Evolutionary conservation across 2,329 filamentous ascomycete species (phyloP).

Genomic region (Rutstroemia sp.): DNA sequence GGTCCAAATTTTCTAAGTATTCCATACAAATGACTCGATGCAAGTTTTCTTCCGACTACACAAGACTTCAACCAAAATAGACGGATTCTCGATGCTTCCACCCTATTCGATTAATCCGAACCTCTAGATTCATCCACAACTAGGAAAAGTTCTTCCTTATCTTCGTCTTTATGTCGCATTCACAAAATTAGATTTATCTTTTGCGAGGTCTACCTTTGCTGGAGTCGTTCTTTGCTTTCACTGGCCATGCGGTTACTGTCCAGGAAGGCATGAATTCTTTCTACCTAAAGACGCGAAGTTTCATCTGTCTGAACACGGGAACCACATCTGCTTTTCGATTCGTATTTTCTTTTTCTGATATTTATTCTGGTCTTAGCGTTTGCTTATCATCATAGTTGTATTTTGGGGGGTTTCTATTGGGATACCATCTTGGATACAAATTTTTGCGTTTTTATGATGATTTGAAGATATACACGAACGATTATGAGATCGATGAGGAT

Average conservation of each 20-base stretch:
- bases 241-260: no score
- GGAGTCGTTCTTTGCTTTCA: no score
- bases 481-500: background rate
- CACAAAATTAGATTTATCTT: no score
- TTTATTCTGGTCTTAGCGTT: background rate
- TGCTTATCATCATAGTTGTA: background rate
- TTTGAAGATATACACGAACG: background rate
- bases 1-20: background rate
- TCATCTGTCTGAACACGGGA: background rate
- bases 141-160: no score
- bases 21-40: background rate
- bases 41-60: background rate
- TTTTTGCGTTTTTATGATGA: background rate
- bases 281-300: no score
- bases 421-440: background rate
- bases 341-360: background rate
- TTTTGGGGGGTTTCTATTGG: background rate
- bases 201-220: no score
- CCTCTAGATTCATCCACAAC: background rate
- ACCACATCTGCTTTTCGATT: background rate
- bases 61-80: background rate
- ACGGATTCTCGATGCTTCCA: background rate
- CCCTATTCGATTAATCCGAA: background rate
- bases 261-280: no score
- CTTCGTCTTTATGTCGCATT: no score